phyloP scores from a whole-genome alignment of 129 eudicot species.

The Centaurea solstitialis region DNA sequence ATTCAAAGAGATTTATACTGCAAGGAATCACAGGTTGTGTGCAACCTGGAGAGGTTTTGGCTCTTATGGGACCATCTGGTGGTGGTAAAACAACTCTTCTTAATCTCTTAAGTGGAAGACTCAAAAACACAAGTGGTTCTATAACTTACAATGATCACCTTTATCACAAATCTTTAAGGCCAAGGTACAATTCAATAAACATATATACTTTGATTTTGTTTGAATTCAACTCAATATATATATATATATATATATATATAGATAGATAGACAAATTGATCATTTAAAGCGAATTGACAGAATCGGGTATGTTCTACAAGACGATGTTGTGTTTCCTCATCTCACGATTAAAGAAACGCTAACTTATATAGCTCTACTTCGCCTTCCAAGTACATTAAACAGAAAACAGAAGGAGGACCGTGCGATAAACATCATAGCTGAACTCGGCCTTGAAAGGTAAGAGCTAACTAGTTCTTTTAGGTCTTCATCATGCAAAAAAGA shows the following conservation, averaged over 20 bases:
- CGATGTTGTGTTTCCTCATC: conserved; percentile 41
- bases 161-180: conserved; percentile 33
- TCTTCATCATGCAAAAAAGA: background rate
- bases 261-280: background rate
- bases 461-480: background rate
- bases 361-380: conserved; percentile 42
- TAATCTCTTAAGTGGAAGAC: conserved; percentile 43
- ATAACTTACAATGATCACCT: conserved; percentile 39
- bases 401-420: conserved; percentile 35
- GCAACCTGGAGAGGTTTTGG: conserved; percentile 48
- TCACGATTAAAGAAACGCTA: conserved; percentile 41
- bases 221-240: background rate
- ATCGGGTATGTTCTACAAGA: conserved; percentile 46
- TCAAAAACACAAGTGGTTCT: conserved; percentile 34
- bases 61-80: conserved; percentile 52
- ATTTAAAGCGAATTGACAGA: background rate
- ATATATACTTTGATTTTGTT: background rate
- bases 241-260: background rate
- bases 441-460: conserved; percentile 44
- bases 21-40: conserved; percentile 45
- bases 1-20: conserved; percentile 24
- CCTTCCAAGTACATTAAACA: conserved; percentile 39
- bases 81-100: conserved; percentile 51
- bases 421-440: conserved; percentile 33
- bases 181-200: conserved; percentile 22